Conservation (phyloP, 257 asterid species). For the Nicotiana sylvestris region DNA sequence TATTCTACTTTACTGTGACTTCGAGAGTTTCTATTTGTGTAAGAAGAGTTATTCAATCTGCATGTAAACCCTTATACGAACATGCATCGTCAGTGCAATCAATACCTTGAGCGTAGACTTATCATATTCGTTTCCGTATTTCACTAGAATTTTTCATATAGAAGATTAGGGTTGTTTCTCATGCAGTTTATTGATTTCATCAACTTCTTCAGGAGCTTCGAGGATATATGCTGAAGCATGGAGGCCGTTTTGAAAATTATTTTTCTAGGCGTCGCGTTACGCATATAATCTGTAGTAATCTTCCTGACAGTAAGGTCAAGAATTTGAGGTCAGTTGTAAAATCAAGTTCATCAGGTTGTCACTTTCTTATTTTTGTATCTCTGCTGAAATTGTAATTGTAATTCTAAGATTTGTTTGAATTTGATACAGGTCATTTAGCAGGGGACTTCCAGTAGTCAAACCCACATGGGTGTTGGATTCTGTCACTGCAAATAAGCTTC, state of each 20-base stretch:
- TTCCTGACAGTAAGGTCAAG: conserved; percentile 91
- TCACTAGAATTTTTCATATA: neutral
- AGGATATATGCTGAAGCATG: conserved; percentile 79
- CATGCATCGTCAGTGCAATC: neutral
- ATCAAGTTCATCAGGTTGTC: conserved; percentile 10
- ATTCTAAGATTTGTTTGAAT: neutral
- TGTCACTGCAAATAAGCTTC: conserved; percentile 74
- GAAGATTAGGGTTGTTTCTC: neutral
- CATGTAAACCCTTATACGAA: neutral
- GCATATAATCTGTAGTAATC: conserved; percentile 92
- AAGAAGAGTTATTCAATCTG: neutral
- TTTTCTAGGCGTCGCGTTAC: conserved; percentile 83
- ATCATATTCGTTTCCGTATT: neutral
- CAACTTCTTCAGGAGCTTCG: conserved; percentile 63
- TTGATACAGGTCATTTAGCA: conserved; percentile 75
- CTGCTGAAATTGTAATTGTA: conserved; percentile 3
- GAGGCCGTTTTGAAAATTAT: conserved; percentile 86
- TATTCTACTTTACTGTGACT: neutral
- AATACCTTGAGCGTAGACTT: neutral
- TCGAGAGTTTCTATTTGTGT: neutral
- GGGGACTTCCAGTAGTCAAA: conserved; percentile 95
- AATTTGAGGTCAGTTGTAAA: conserved; percentile 65
- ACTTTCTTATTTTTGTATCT: conserved; percentile 15
- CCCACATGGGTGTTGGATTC: conserved; percentile 91
- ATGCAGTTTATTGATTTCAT: conserved; percentile 9